Conservation (phyloP, 352 stramenopile species). For the Phytopythium helicoides region DNA sequence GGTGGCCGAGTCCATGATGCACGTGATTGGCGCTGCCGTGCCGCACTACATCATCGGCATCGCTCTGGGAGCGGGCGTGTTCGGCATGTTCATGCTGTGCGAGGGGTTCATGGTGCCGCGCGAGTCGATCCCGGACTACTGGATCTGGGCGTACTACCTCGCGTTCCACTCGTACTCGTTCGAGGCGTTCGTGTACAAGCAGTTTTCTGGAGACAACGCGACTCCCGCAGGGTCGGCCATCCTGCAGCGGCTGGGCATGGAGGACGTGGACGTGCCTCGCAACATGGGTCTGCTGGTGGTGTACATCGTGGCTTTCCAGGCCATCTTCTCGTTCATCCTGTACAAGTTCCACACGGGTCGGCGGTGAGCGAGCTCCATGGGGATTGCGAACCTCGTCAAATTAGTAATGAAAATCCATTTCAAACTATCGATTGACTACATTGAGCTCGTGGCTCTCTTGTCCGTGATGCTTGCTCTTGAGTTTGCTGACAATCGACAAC, state of each 20-base stretch:
- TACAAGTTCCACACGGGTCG: constrained; percentile 61
- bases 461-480: too few species aligned
- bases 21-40: constrained; percentile 68
- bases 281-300: constrained; percentile 42
- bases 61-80: constrained; percentile 69
- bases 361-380: too few species aligned
- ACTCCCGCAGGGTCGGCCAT: constrained; percentile 12
- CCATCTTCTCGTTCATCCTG: constrained; percentile 42
- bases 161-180: constrained; percentile 89
- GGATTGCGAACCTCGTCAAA: not conserved
- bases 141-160: constrained; percentile 85
- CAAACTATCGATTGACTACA: not conserved
- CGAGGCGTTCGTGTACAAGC: constrained; percentile 81
- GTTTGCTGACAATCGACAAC: too few species aligned
- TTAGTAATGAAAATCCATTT: not conserved
- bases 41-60: constrained; percentile 89
- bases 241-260: constrained; percentile 33
- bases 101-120: constrained; percentile 83
- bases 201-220: constrained; percentile 40
- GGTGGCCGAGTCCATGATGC: constrained; percentile 77
- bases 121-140: constrained; percentile 65
- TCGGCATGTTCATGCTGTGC: constrained; percentile 87
- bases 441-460: too few species aligned
- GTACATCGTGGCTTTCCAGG: constrained; percentile 29
- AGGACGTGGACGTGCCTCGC: constrained; percentile 32